A percentile compares a stretch with the other conserved stretches of the same genome.
Conservation (phyloP, 140 eudicot genomes). For the Senecio squalidus region DNA sequence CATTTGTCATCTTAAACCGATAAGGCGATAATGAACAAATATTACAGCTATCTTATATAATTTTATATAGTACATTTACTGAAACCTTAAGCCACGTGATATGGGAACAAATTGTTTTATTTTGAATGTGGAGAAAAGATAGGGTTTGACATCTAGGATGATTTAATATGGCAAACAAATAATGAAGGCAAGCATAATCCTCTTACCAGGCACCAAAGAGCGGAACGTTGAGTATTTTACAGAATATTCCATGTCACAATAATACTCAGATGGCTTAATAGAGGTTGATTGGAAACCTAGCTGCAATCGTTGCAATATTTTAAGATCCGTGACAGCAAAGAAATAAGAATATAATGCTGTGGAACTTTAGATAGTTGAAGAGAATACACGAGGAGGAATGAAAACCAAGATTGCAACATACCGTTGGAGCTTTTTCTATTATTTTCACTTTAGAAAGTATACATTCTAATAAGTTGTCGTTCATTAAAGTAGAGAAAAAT, state of each 20-base stretch:
- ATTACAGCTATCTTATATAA: neutral
- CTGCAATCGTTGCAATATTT: conserved; percentile 36
- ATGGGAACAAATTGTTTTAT: neutral
- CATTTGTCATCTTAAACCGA: neutral
- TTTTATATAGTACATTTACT: conserved; percentile 7
- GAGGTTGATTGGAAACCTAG: conserved; percentile 37
- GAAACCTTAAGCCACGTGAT: conserved; percentile 15
- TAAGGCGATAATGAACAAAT: too few relatives aligned
- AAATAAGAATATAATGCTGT: conserved; percentile 1
- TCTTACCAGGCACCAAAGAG: conserved; percentile 55
- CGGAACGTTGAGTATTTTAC: conserved; percentile 88
- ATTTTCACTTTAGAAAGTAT: conserved; percentile 67
- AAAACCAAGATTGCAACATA: conserved; percentile 30
- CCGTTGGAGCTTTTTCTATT: conserved; percentile 44
- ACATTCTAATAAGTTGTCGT: conserved; percentile 83
- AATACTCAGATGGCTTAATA: conserved; percentile 51
- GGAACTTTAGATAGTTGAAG: conserved; percentile 4
- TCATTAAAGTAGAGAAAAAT: conserved; percentile 68
- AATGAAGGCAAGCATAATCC: conserved; percentile 18
- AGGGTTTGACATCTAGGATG: neutral
- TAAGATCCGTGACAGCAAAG: neutral
- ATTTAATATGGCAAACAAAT: conserved; percentile 19
- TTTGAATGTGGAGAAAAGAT: neutral
- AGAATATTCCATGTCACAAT: conserved; percentile 94
- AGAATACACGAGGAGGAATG: neutral